Evolutionary conservation across 352 stramenopile genomes (phyloP).

Genomic region (Peronospora farinosa): DNA sequence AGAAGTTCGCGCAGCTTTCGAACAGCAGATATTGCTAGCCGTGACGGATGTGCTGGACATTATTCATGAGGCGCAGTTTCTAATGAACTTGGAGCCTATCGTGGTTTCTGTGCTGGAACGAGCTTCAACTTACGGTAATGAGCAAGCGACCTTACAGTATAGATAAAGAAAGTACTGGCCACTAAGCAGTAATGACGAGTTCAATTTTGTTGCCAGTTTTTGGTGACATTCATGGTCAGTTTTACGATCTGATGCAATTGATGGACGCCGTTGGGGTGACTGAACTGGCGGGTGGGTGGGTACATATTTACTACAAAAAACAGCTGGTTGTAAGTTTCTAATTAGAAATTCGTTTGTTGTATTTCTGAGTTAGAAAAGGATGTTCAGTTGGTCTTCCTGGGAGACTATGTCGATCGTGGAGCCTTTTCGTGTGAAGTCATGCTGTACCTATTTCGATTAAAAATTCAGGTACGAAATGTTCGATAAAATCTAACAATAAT

Average conservation of each 20-base stretch:
- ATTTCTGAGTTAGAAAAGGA: too few species aligned
- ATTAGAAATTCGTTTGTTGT: neutral
- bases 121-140: slow-evolving; percentile 28
- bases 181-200: slow-evolving; percentile 10
- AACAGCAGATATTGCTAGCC: slow-evolving; percentile 48
- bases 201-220: slow-evolving; percentile 42
- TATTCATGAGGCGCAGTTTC: slow-evolving; percentile 61
- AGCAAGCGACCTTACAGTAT: too few species aligned
- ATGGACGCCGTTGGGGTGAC: slow-evolving; percentile 41
- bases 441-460: slow-evolving; percentile 69
- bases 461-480: slow-evolving; percentile 31
- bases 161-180: neutral
- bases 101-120: slow-evolving; percentile 37
- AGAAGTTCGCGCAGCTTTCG: slow-evolving; percentile 44
- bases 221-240: slow-evolving; percentile 78
- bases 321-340: neutral
- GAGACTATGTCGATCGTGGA: slow-evolving; percentile 76
- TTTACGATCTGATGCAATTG: slow-evolving; percentile 66
- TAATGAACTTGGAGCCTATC: slow-evolving; percentile 57
- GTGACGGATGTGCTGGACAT: slow-evolving; percentile 51
- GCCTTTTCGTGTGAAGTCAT: slow-evolving; percentile 82
- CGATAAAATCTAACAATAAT: slow-evolving; percentile 20
- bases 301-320: neutral
- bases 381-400: slow-evolving; percentile 69
- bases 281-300: slow-evolving; percentile 29